These are phyloP conservation scores for Hypoxylon cercidicola DNA, from an alignment of 495 filamentous ascomycete genomes.

Conservation along the genomic window DNA sequence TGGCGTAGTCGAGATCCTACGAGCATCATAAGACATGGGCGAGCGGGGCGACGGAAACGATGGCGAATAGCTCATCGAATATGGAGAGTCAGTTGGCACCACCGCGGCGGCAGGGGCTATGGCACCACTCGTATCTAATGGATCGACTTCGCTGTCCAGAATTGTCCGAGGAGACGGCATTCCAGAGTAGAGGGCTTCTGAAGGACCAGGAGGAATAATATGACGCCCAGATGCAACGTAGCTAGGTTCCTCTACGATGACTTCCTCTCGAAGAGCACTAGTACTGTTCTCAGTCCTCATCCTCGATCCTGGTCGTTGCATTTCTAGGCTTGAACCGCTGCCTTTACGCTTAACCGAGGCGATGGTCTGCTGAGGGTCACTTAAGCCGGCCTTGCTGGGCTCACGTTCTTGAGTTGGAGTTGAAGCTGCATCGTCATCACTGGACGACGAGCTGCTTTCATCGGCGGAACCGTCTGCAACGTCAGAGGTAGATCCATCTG, in stretches of 20 bases:
- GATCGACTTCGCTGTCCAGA: slow-evolving; percentile 65
- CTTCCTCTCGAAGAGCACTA: slow-evolving; percentile 56
- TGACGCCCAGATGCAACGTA: slow-evolving; percentile 43
- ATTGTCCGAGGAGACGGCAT: slow-evolving; percentile 65
- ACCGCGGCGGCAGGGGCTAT: slow-evolving; percentile 56
- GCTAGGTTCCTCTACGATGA: slow-evolving; percentile 53
- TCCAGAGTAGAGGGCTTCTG: slow-evolving; percentile 60
- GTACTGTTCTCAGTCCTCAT: slow-evolving; percentile 52
- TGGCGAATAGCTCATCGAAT: slow-evolving; percentile 62
- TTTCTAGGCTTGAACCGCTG: slow-evolving; percentile 49
- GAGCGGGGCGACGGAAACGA: slow-evolving; percentile 67
- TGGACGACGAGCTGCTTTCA: slow-evolving; percentile 32
- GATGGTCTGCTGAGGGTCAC: slow-evolving; percentile 13
- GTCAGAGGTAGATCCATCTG: slow-evolving; percentile 40
- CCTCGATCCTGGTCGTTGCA: slow-evolving; percentile 41
- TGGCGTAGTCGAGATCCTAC: slow-evolving; percentile 74
- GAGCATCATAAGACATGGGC: slow-evolving; percentile 73
- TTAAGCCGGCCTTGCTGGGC: slow-evolving; percentile 12
- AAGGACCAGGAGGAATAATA: slow-evolving; percentile 35
- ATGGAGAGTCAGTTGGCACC: slow-evolving; percentile 64
- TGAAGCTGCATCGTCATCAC: slow-evolving; percentile 37
- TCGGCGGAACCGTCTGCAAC: slow-evolving; percentile 35
- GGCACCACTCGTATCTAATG: slow-evolving; percentile 59
- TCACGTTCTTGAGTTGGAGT: slow-evolving; percentile 45
- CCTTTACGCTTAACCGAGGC: slow-evolving; percentile 51